Evolutionary conservation across 192 early-diverging fungal genomes (phyloP).

Genomic region (Pilaira anomala): DNA sequence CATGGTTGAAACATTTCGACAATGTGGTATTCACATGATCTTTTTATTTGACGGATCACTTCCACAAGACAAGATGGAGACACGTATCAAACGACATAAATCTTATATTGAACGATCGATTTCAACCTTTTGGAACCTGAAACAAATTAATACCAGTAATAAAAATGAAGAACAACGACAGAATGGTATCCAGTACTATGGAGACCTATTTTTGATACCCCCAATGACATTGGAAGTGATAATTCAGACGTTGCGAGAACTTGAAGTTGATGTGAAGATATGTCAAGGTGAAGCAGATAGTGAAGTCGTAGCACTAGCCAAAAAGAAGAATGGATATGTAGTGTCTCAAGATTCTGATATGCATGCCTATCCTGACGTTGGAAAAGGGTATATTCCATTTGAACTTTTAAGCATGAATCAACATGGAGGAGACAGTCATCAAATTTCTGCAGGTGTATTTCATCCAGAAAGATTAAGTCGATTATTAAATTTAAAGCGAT

Average conservation of each 20-base stretch:
- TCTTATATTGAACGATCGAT: conserved; percentile 39
- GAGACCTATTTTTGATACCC: conserved; percentile 44
- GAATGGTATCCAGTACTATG: conserved; percentile 22
- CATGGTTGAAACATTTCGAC: conserved; percentile 26
- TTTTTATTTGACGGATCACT: conserved; percentile 51
- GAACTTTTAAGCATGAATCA: conserved; percentile 35
- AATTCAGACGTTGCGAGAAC: conserved; percentile 36
- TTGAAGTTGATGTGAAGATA: conserved; percentile 35
- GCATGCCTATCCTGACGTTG: conserved; percentile 42
- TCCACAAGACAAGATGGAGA: conserved; percentile 40
- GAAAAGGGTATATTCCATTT: conserved; percentile 48
- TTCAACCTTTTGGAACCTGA: conserved; percentile 26
- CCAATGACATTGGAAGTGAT: conserved; percentile 45
- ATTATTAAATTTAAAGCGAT: conserved; percentile 31
- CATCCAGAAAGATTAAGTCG: conserved; percentile 32
- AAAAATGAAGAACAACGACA: background rate
- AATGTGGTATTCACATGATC: conserved; percentile 32
- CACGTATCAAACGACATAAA: conserved; percentile 39
- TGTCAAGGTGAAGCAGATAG: conserved; percentile 50
- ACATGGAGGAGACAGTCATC: background rate
- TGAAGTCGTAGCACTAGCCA: conserved; percentile 37
- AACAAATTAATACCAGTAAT: conserved; percentile 23
- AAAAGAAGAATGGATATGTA: conserved; percentile 40
- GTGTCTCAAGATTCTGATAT: conserved; percentile 54
- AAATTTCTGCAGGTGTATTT: conserved; percentile 39